Conservation (phyloP, 441 rosid genomes). For the Viola pubescens region DNA sequence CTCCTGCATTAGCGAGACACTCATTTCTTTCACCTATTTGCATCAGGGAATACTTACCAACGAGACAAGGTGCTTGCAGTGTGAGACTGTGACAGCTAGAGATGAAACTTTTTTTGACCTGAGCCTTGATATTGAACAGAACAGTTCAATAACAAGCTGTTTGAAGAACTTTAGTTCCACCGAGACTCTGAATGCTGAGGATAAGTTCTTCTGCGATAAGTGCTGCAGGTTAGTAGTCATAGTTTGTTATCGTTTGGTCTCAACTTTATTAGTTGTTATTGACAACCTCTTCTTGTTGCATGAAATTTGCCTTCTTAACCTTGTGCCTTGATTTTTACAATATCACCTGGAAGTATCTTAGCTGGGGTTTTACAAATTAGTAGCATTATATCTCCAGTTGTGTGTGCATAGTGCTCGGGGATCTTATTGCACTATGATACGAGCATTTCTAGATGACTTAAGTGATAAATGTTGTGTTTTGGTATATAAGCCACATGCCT, state of each 20-base stretch:
- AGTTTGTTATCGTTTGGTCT: neutral
- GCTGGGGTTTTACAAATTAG: too few species aligned
- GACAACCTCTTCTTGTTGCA: too few species aligned
- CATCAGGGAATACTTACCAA: constrained; percentile 89
- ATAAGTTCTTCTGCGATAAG: constrained; percentile 93
- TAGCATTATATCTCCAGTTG: too few species aligned
- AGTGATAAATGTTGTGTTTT: too few species aligned
- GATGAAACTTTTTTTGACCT: constrained; percentile 87
- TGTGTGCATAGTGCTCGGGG: too few species aligned
- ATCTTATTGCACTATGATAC: too few species aligned
- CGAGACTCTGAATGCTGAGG: constrained; percentile 91
- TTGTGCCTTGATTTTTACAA: too few species aligned
- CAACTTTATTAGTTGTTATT: too few species aligned
- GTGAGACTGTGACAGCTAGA: constrained; percentile 93
- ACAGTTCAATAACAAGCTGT: constrained; percentile 93
- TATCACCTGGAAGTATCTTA: too few species aligned
- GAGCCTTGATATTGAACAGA: constrained; percentile 96
- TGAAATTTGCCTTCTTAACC: too few species aligned
- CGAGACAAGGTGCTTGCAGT: constrained; percentile 84
- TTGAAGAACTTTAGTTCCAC: constrained; percentile 94
- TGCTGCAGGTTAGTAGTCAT: constrained; percentile 71
- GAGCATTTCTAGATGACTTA: too few species aligned
- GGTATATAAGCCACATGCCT: too few species aligned
- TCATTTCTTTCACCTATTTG: constrained; percentile 21
- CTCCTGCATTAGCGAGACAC: constrained; percentile 7